Evolutionary conservation across 2,329 filamentous ascomycete genomes (phyloP), one percentile per base, ranked within the genome.

Genomic region (Aaosphaeria pasadenensis): DNA sequence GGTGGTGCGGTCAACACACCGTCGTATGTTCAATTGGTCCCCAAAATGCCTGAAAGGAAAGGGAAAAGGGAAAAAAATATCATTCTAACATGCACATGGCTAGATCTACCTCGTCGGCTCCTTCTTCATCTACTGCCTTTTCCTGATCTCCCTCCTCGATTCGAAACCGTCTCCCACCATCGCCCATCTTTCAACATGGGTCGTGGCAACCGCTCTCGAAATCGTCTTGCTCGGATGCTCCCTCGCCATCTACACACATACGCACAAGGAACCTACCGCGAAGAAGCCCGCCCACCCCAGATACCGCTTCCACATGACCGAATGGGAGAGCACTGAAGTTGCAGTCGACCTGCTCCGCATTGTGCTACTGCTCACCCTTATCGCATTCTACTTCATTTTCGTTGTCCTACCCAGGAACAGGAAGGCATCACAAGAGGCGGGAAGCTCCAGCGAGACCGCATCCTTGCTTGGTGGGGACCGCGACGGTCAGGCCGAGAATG

Each of bases 111-210:
- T 95, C 54, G 82, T 89, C 48, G 89, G 87, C 46, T 87, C 89
- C 40, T 87, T 91, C 56, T 96, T 95, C 76, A 84, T 94, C 54
- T 94, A 95, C 74, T 80, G 88, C 43, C 85, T 96, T 57, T 81
- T 96, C 56, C 80, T 95, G 56, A 87, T 96, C 62, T 91, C 91
- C 30, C 81, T 97, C 48, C 79, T 95, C 61, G 91, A 96, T 69
- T 88, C 87, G 64, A 84, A 83, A 53, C 85, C 89, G 32, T 88
- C 88, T 9, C 94, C 94, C 0, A 91, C 86, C 43, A 76, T 85
- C 42, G 85, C 89, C 45, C 91, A 96, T 71, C 81, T 92, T 47
- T 72, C 87, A 42, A 85, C 89, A 59, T 99, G 94, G 94, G 67
- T 79, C 39, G 71, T 90, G 39, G 86, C 86, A 29, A 68, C 90